phyloP scores from a whole-genome alignment of 805 yeast genomes.

The Yarrowia keelungensis region DNA sequence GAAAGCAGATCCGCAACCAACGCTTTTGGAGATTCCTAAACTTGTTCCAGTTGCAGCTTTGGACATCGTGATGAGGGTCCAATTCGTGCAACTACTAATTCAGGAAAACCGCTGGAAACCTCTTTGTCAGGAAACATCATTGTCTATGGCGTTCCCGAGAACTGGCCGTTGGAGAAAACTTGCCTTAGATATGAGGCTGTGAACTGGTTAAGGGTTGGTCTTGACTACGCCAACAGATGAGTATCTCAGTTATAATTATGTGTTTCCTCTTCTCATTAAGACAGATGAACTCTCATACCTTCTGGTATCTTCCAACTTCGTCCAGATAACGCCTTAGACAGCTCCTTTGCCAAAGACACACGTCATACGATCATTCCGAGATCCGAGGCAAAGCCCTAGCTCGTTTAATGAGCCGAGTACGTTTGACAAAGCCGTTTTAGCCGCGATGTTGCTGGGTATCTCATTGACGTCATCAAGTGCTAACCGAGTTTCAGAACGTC shows the following conservation, averaged over 20 bases:
- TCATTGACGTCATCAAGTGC: neutral
- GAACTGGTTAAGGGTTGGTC: no score
- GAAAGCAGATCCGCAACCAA: neutral
- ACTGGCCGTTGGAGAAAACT: neutral
- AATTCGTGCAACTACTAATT: neutral
- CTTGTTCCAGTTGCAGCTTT: neutral
- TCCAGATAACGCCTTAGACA: neutral
- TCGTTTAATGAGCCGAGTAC: neutral
- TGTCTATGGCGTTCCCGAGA: neutral
- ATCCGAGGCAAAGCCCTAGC: slow-evolving; percentile 10
- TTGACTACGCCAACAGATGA: no score
- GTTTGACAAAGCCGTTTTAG: neutral
- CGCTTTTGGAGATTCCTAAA: neutral
- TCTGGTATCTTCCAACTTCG: no score
- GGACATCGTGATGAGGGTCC: neutral
- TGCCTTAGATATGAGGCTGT: neutral
- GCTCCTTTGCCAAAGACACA: neutral
- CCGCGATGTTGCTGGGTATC: neutral
- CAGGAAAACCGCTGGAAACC: neutral
- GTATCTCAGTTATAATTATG: no score
- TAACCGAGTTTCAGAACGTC: no score
- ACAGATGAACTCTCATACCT: no score
- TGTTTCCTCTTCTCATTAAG: no score
- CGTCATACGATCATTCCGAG: neutral
- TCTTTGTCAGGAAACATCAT: neutral